Percentiles rank a stretch among this genome's conserved stretches.
These are phyloP conservation scores for Mortierella hygrophila DNA, from an alignment of 192 early-diverging fungal species.

Conservation along the genomic window DNA sequence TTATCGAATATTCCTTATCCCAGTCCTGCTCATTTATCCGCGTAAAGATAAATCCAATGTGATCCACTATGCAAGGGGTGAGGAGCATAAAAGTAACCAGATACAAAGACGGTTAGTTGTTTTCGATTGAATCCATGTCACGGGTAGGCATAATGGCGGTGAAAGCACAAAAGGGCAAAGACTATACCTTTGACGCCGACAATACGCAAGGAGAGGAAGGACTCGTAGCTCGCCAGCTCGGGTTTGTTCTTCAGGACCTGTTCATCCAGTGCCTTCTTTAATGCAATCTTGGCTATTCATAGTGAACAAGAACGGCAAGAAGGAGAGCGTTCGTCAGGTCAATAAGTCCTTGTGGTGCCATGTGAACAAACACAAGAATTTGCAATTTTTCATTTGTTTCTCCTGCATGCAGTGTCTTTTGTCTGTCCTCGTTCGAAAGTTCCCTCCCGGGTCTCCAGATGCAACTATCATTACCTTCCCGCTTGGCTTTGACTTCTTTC, in stretches of 20 bases:
- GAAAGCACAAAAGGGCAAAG: background rate
- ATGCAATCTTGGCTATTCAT: constrained; percentile 55
- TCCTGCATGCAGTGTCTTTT: constrained; percentile 1
- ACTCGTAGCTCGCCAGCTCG: constrained; percentile 69
- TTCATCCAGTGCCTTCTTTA: constrained; percentile 58
- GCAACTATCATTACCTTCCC: constrained; percentile 43
- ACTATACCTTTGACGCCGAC: constrained; percentile 50
- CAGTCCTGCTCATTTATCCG: constrained; percentile 71
- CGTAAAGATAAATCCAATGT: constrained; percentile 76
- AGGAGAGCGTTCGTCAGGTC: background rate
- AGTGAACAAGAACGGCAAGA: background rate
- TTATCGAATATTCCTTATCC: constrained; percentile 62
- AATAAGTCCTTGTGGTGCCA: background rate
- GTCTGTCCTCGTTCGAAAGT: background rate
- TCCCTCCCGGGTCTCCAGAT: background rate
- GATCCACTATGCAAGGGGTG: constrained; percentile 49
- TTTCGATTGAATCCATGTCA: background rate
- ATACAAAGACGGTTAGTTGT: background rate
- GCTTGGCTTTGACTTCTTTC: constrained; percentile 63
- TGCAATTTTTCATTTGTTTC: constrained; percentile 2
- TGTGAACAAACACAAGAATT: background rate
- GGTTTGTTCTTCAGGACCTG: constrained; percentile 67
- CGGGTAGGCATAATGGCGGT: background rate
- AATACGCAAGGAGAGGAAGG: constrained; percentile 65
- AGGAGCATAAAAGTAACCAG: background rate